Evolutionary conservation across 2,329 filamentous ascomycete genomes (phyloP).

Genomic region (Cytospora piceae): DNA sequence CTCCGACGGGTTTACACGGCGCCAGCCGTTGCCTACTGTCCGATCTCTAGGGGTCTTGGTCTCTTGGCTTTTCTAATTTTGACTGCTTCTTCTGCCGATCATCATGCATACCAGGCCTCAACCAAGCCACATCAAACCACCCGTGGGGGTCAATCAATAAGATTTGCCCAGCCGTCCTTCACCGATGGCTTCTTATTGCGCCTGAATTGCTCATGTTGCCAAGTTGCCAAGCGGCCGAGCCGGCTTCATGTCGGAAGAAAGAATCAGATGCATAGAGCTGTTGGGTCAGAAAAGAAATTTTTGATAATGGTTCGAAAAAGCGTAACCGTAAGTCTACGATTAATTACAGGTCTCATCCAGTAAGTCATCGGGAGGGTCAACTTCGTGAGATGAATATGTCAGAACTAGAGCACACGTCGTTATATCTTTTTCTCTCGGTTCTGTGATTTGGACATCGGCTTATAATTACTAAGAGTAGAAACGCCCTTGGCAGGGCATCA

Average conservation of each 20-base stretch:
- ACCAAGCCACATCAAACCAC: slow-evolving; percentile 20
- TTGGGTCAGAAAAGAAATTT: background rate
- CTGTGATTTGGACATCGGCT: too few species aligned
- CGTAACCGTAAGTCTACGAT: too few species aligned
- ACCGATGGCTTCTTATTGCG: background rate
- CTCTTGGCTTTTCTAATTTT: slow-evolving; percentile 14
- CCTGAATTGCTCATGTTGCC: background rate
- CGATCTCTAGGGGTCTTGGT: slow-evolving; percentile 16
- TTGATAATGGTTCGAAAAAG: too few species aligned
- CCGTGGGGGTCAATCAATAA: slow-evolving; percentile 9
- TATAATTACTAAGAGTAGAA: background rate
- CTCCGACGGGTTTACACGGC: slow-evolving; percentile 13
- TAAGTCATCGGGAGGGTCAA: too few species aligned
- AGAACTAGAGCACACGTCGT: too few species aligned
- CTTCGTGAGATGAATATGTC: too few species aligned
- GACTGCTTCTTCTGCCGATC: slow-evolving; percentile 20
- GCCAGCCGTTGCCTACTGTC: slow-evolving; percentile 16
- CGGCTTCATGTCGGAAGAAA: background rate
- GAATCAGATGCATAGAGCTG: background rate
- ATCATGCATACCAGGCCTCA: background rate
- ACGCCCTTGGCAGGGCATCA: background rate
- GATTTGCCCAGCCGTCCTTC: background rate
- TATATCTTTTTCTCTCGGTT: too few species aligned
- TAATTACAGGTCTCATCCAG: too few species aligned
- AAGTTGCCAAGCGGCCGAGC: slow-evolving; percentile 15